These are phyloP conservation scores for Volutella citrinella DNA, from an alignment of 2,329 filamentous ascomycete species.

Conservation along the genomic window DNA sequence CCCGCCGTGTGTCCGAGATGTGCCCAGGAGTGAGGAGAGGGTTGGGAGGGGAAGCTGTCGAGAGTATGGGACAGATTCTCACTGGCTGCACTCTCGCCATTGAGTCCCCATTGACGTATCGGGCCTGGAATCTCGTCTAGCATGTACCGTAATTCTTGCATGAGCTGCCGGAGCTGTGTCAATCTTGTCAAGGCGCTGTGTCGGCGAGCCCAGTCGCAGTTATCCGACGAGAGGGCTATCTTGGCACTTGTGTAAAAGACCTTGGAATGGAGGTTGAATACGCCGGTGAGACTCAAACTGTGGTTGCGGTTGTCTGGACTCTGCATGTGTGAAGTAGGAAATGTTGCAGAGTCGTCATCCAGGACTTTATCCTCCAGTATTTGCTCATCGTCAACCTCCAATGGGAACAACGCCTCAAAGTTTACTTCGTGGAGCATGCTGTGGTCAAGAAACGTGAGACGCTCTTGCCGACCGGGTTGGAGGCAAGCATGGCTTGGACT, in stretches of 20 bases:
- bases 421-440: slow-evolving; percentile 26
- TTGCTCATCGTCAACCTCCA: slow-evolving; percentile 30
- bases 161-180: slow-evolving; percentile 20
- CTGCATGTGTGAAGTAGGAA: slow-evolving; percentile 2
- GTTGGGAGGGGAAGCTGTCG: not conserved
- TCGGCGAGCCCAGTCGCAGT: slow-evolving; percentile 11
- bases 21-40: not conserved
- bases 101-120: slow-evolving; percentile 11
- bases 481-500: slow-evolving; percentile 15
- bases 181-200: slow-evolving; percentile 6
- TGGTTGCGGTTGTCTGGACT: not conserved
- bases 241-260: slow-evolving; percentile 22
- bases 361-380: slow-evolving; percentile 22
- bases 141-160: slow-evolving; percentile 29
- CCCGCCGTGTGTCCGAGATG: not conserved
- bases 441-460: slow-evolving; percentile 27
- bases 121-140: slow-evolving; percentile 23
- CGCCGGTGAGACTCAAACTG: slow-evolving; percentile 21
- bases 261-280: slow-evolving; percentile 27
- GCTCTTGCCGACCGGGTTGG: slow-evolving; percentile 18
- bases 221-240: slow-evolving; percentile 14
- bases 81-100: not conserved
- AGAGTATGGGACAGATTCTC: slow-evolving; percentile 3
- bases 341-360: slow-evolving; percentile 5
- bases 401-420: slow-evolving; percentile 29